Evolutionary conservation across 1,284 basidiomycete genomes (phyloP), one percentile per base, ranked within the genome.

Genomic region (Leccinum griseonigrum): DNA sequence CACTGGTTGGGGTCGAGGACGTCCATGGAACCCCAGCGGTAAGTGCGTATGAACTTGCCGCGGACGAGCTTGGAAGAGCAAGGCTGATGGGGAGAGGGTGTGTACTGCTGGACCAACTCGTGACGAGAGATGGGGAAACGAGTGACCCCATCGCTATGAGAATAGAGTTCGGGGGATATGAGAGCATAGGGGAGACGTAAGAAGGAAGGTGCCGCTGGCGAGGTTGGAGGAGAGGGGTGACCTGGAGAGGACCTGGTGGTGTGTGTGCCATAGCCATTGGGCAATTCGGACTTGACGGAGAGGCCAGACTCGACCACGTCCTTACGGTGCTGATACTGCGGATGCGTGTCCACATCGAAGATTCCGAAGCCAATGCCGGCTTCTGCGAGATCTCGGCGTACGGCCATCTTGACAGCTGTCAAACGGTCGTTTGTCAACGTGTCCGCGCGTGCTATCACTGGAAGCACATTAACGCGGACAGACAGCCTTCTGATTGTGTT

Each of bases 381-480:
- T 63, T 86, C 85, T 29, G 88, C 89, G 55, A 94, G 81, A 77
- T 92, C 90, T 68, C 85, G 78, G 67, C 90, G 84, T 68, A 94
- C 82, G 63, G 89, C 91, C 68, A 86, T 76, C 75, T 92, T 92
- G 74, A 93, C 83, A 60, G 85, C 84, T 53, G 84, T 83, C 58
- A 94, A 82, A 62, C 89, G 85, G 70, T 97, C 95, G 75, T 95
- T 95, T 57, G 94, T 94, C 69, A 98, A 83, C 59, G 90, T 88
- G 78, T 98, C 96, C 53, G 94, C 90, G 70, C 94, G 90, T 65
- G 95, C 92, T 69, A 98, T 91, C 69, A 98, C 93, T 60, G 96
- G 95, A 66, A 98, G 91, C 60, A 98, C 87, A 78, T 98, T 98
- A 77, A 97, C 95, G 71, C 94, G 90, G 68, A 87, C 85, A 73